Percentiles rank a stretch among this genome's conserved stretches.
These are phyloP conservation scores for Pugionium cornutum DNA, from an alignment of 345 rosid species.

Conservation along the genomic window DNA sequence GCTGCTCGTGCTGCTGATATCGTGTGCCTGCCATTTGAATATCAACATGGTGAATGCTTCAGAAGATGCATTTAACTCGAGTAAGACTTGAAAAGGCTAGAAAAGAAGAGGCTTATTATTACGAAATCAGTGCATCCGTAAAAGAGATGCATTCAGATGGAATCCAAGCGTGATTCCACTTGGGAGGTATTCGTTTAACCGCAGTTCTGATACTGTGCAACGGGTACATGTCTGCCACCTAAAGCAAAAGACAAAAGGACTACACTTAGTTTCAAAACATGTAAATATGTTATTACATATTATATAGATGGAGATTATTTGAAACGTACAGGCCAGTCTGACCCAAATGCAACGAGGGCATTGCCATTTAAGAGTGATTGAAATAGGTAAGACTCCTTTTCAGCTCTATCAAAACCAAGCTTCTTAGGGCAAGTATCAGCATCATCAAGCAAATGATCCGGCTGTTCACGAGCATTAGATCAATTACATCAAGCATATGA, in stretches of 20 bases:
- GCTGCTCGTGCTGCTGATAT: slow-evolving; percentile 82
- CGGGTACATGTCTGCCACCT: slow-evolving; percentile 76
- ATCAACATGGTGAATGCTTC: slow-evolving; percentile 7
- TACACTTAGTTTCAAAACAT: neutral
- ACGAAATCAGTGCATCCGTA: slow-evolving; percentile 66
- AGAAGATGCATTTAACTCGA: neutral
- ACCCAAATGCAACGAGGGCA: slow-evolving; percentile 73
- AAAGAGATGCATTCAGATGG: slow-evolving; percentile 72
- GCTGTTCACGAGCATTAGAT: slow-evolving; percentile 51
- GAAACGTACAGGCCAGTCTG: slow-evolving; percentile 95
- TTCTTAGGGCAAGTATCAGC: slow-evolving; percentile 68
- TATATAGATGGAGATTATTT: neutral
- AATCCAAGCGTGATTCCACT: slow-evolving; percentile 74
- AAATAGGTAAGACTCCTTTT: slow-evolving; percentile 63
- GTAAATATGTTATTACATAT: neutral
- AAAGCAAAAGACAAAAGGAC: slow-evolving; percentile 19
- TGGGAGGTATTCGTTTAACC: slow-evolving; percentile 71
- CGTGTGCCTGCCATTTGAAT: slow-evolving; percentile 59
- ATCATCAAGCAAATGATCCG: slow-evolving; percentile 87
- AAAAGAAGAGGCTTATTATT: slow-evolving; percentile 42
- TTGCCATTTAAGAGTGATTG: slow-evolving; percentile 59
- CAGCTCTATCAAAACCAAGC: slow-evolving; percentile 77
- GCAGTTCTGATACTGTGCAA: slow-evolving; percentile 66
- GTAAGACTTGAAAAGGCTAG: neutral
- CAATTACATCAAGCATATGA: slow-evolving; percentile 17